Conservation (phyloP, 1,284 basidiomycete species). For the Xerocomus amazonicus region DNA sequence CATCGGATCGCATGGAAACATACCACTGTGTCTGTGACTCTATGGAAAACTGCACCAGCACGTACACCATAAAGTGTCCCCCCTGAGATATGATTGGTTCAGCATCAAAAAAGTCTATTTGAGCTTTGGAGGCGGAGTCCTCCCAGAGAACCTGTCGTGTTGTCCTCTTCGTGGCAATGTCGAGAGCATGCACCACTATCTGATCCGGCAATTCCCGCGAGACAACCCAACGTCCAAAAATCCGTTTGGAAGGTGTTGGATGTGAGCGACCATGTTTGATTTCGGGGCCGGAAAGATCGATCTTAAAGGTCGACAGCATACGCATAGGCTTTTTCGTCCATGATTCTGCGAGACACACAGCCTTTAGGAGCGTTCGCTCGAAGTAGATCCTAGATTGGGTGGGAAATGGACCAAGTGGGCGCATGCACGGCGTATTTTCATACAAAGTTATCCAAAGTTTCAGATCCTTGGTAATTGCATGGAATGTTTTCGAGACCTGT, state of each 20-base stretch:
- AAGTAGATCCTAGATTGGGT: background rate
- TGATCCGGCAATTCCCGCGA: background rate
- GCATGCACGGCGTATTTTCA: background rate
- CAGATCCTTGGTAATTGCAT: background rate
- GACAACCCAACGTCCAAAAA: slow-evolving; percentile 5
- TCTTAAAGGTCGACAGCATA: background rate
- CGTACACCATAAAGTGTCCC: background rate
- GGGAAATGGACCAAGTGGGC: background rate
- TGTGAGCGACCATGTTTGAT: too few relatives aligned
- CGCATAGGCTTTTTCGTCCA: slow-evolving; percentile 2
- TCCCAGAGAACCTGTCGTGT: background rate
- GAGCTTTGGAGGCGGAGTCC: background rate
- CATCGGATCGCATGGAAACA: too few relatives aligned
- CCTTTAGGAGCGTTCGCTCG: background rate
- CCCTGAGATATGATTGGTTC: background rate
- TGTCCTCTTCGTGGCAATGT: background rate
- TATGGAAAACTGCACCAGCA: background rate
- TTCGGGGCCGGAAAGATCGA: too few relatives aligned
- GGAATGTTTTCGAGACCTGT: slow-evolving; percentile 1
- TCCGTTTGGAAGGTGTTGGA: too few relatives aligned
- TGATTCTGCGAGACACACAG: background rate
- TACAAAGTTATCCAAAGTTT: slow-evolving; percentile 4
- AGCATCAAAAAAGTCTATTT: background rate
- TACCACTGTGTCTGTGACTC: too few relatives aligned
- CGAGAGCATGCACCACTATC: slow-evolving; percentile 1